Evolutionary conservation across 768 basidiomycete species (phyloP), one percentile per base, ranked within the genome.

Genomic region (Leccinellum rugosiceps): DNA sequence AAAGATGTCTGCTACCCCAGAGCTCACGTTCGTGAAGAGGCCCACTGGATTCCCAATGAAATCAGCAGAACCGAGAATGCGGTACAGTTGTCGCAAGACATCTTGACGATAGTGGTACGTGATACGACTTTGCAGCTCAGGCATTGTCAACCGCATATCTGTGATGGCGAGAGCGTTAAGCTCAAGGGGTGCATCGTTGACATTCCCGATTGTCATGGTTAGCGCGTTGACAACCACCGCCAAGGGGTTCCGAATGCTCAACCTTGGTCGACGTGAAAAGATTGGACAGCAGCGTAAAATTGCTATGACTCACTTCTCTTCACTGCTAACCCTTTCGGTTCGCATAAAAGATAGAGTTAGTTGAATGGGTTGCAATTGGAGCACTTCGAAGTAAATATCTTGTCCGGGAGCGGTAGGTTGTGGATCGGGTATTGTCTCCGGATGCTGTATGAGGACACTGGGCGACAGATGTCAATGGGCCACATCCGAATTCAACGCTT

Each of bases 1-100:
- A 79, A 99, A 98, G 63, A 98, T 95, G 71, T 99, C 97, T 53
- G 91, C 91, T 6, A 98, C 92, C 11, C 97, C 97, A 28, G 94
- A 97, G 68, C 93, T 96, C 68, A 99, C 94, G 68, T 98, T 98
- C 50, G 90, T 96, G 79, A 99, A 98, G 45, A 99, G 80, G 10
- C 97, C 97, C 46, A 98, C 94, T 4, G 96, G 96, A 69, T 95
- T 95, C 14, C 92, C 90, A 58, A 91, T 90, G 75, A 98, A 96
- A 74, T 98, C 96, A 0, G 95, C 97, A 6, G 95, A 98, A n/a
- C 97, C 96, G 14, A 99, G 80, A 45, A 99, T 91, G 35, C 97
- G 88, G 72, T 98, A 98, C 3, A 98, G 79, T 69, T 99, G 97
- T 11, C 92, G 88, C 38, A 96, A 78, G 54, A 97, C 83, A 66